Evolutionary conservation across 257 asterid species (phyloP), one percentile per base, ranked within the genome.

Genomic region (Petunia axillaris): DNA sequence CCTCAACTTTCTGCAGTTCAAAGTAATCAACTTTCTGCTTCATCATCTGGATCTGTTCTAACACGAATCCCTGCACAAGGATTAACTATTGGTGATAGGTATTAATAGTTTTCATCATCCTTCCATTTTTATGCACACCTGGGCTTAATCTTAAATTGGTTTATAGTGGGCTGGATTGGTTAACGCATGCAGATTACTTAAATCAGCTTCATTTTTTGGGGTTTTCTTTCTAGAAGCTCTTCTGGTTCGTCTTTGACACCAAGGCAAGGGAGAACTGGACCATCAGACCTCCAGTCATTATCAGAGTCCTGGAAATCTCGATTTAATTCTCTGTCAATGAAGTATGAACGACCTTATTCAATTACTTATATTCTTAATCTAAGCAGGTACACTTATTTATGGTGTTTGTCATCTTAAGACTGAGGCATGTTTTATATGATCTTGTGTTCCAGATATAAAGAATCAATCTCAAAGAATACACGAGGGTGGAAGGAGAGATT

Each of bases 401-500:
- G 13, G 57, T 37, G 35, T 64, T 53, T 79, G 41, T 80, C 81
- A 8, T 73, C 57, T 71, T 8, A 52, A 79, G 40, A 79, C 79
- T 79, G 73, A 52, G 82, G 81, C 8, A 36, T 35, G n/a, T 70
- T 41, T 7, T 77, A 9, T 39, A 64, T 80, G 75, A 67, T 58
- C 70, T 48, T 64, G 54, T 78, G 50, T 4, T 78, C 67, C 62
- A 95, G 99, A 86, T 95, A 95, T 87, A 93, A 92, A 88, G 99
- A 95, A 79, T 87, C 96, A 2, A 88, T 95, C 85, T 85, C 97
- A 8, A 92, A 91, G 92, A 89, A 88, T 77, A 93, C 97, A 9
- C 89, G 85, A 87, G 99, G 91, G 78, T 92, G 93, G 97, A 95
- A 91, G 85, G 99, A 95, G 82, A 93, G 89, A 89, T 84, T 95